A percentile compares a stretch with the other conserved stretches of the same genome.
phyloP scores from a whole-genome alignment of 2,329 filamentous ascomycete species.

The Xylariaceae sp. region DNA sequence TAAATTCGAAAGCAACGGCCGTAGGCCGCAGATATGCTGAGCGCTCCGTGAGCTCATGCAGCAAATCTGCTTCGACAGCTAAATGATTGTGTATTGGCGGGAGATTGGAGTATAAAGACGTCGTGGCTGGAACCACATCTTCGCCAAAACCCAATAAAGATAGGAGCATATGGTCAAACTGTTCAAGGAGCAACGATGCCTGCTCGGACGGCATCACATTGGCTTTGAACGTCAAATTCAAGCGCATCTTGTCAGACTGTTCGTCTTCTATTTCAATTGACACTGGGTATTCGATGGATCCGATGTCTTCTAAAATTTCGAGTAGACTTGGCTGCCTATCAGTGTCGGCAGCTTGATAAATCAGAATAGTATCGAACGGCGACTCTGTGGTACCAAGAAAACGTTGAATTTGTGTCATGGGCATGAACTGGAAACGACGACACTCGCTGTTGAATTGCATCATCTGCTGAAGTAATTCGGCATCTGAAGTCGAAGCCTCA shows the following conservation, averaged over 20 bases:
- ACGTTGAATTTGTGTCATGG: slow-evolving; percentile 69
- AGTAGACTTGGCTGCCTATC: slow-evolving; percentile 43
- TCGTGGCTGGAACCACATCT: slow-evolving; percentile 21
- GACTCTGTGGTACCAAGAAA: slow-evolving; percentile 64
- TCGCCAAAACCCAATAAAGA: slow-evolving; percentile 54
- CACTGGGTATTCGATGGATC: slow-evolving; percentile 72
- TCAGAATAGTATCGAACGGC: slow-evolving; percentile 82
- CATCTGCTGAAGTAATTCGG: slow-evolving; percentile 58
- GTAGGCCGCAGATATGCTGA: slow-evolving; percentile 56
- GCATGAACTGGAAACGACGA: slow-evolving; percentile 68
- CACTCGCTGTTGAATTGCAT: slow-evolving; percentile 64
- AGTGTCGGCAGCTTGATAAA: slow-evolving; percentile 65
- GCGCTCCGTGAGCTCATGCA: slow-evolving; percentile 77
- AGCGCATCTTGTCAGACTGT: slow-evolving; percentile 44
- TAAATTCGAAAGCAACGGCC: slow-evolving; percentile 73
- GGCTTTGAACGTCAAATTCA: slow-evolving; percentile 65
- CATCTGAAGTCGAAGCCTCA: slow-evolving; percentile 52
- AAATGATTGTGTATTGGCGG: slow-evolving; percentile 60
- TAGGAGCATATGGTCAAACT: slow-evolving; percentile 67
- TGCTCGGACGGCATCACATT: slow-evolving; percentile 67
- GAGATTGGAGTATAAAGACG: slow-evolving; percentile 61
- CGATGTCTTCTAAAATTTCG: slow-evolving; percentile 62
- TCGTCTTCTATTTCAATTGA: slow-evolving; percentile 75
- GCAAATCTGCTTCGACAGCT: slow-evolving; percentile 53
- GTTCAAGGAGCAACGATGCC: slow-evolving; percentile 62